Evolutionary conservation across 768 basidiomycete species (phyloP).

Genomic region (Gloeophyllum trabeum): DNA sequence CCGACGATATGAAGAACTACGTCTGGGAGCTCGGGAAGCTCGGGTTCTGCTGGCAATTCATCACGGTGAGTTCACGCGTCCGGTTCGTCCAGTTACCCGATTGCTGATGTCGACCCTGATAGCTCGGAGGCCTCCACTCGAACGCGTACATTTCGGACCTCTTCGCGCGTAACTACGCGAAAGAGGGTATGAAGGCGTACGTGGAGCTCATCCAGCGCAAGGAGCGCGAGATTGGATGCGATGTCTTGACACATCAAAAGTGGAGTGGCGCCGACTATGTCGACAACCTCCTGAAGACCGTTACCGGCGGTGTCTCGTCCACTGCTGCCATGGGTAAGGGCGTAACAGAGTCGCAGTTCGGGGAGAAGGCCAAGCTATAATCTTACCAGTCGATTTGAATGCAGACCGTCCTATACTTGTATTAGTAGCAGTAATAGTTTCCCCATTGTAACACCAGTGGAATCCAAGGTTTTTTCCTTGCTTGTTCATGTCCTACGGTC

Average conservation of each 20-base stretch:
- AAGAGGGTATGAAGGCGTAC: slow-evolving; percentile 98
- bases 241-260: slow-evolving; percentile 97
- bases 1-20: slow-evolving; percentile 77
- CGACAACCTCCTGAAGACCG: slow-evolving; percentile 86
- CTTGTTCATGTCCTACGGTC: too few relatives aligned
- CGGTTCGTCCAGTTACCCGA: not conserved
- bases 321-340: slow-evolving; percentile 99
- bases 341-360: slow-evolving; percentile 86
- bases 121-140: slow-evolving; percentile 96
- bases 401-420: too few relatives aligned
- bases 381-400: too few relatives aligned
- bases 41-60: slow-evolving; percentile 98
- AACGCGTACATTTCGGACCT: slow-evolving; percentile 94
- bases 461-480: too few relatives aligned
- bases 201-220: slow-evolving; percentile 88
- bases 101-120: not conserved
- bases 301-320: slow-evolving; percentile 93
- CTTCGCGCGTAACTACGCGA: slow-evolving; percentile 81
- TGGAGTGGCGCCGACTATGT: slow-evolving; percentile 95
- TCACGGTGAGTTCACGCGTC: slow-evolving; percentile 53
- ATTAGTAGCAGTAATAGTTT: too few relatives aligned
- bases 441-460: too few relatives aligned
- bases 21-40: slow-evolving; percentile 93
- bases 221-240: slow-evolving; percentile 89
- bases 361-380: not conserved